Evolutionary conservation across 495 filamentous ascomycete species (phyloP), one percentile per base, ranked within the genome.

Genomic region (Aspergillus ellipticus): DNA sequence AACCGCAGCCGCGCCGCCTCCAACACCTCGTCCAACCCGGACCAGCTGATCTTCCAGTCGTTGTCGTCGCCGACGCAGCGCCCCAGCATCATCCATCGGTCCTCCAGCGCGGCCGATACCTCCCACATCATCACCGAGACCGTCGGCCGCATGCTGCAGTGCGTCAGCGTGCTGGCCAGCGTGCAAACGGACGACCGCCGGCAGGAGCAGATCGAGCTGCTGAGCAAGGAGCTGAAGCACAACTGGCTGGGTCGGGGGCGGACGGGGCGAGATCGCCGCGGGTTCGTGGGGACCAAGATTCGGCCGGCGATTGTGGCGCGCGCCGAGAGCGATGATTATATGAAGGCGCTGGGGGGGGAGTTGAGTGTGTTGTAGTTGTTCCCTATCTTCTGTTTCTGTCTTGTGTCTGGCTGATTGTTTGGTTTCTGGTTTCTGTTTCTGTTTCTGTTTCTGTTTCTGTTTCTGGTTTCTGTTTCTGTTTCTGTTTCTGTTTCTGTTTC

Each of bases 81-180:
- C 57, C 79, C 60, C 20, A 71, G 74, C 20, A 61, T 74, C 53
- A 72, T 74, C 55, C 69, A 73, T 53, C 75, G 70, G 17, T 53
- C 62, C 26, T 67, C 56, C 41, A 58, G 51, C 33, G 60, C 67
- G 7, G 63, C 73, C 0, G 89, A 92, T 62, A 85, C 84, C n/a
- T 89, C 91, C 21, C 86, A 92, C 55, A 81, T 96, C 22, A 76
- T 79, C 58, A 97, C 94, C 13, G 92, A 97, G 56, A 96, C 90
- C 51, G 93, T 96, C 8, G 94, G 90, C 1, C 80, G 95, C 53
- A 95, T 98, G 92, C 80, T 98, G 57, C 94, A 98, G 72, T 98
- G 95, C 66, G 86, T 98, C 68, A 89, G 85, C 62, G 93, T 98
- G 9, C 76, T 97, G 1, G 87, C 89, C 9, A 86, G 85, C 59